A percentile compares a stretch with the other conserved stretches of the same genome.
Conservation (phyloP, 345 rosid species). For the Corymbia maculata region DNA sequence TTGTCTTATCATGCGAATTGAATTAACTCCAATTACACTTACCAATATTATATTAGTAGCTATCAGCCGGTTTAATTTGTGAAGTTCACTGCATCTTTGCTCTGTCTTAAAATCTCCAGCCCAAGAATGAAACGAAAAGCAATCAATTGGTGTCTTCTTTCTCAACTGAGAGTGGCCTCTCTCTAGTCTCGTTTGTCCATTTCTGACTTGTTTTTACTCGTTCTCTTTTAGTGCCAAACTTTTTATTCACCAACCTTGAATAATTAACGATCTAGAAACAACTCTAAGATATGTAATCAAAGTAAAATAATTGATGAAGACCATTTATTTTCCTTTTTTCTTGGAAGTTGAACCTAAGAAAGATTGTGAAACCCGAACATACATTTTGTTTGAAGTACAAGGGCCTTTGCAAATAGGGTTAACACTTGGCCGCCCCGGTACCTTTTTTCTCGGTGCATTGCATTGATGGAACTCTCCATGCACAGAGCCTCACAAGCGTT, state of each 20-base stretch:
- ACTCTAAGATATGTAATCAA: neutral
- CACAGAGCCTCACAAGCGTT: neutral
- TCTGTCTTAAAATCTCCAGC: neutral
- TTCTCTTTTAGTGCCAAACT: neutral
- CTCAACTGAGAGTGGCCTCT: neutral
- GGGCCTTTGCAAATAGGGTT: neutral
- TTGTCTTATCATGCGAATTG: neutral
- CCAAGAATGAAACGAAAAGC: neutral
- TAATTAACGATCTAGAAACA: neutral
- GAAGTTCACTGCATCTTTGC: neutral
- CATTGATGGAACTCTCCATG: neutral
- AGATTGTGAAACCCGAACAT: neutral
- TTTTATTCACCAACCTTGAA: neutral
- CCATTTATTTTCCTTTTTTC: neutral
- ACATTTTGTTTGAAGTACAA: neutral
- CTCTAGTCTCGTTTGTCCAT: neutral
- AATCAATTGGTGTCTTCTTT: neutral
- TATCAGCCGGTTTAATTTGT: neutral
- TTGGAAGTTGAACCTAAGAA: neutral
- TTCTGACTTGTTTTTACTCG: neutral
- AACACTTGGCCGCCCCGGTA: neutral
- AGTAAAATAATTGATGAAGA: neutral
- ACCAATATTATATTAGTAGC: neutral
- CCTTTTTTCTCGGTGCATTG: neutral
- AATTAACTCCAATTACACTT: neutral